Evolutionary conservation across 2,329 filamentous ascomycete species (phyloP).

Genomic region (Penicillium sp.): DNA sequence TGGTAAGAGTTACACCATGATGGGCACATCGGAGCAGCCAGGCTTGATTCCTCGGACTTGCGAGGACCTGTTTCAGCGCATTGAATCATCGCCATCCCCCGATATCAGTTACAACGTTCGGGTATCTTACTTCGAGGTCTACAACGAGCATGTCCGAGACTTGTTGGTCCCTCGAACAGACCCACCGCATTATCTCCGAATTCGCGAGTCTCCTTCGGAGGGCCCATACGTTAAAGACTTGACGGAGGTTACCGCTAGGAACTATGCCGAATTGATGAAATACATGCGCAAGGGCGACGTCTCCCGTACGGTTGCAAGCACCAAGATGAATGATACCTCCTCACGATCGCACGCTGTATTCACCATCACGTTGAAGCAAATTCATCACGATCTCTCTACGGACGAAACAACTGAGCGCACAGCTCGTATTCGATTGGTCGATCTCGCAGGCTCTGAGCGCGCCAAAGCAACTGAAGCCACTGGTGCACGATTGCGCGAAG

Average conservation of each 20-base stretch:
- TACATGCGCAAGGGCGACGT: slow-evolving; percentile 89
- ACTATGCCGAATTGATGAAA: slow-evolving; percentile 82
- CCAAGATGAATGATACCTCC: slow-evolving; percentile 99
- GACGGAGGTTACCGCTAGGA: slow-evolving; percentile 89
- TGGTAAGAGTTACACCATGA: slow-evolving; percentile 98
- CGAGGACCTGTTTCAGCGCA: slow-evolving; percentile 92
- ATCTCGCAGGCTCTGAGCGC: slow-evolving; percentile 91
- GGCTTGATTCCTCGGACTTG: slow-evolving; percentile 95
- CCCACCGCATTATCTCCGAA: slow-evolving; percentile 90
- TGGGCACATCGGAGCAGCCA: slow-evolving; percentile 84
- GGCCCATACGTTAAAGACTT: slow-evolving; percentile 97
- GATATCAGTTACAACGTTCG: slow-evolving; percentile 97
- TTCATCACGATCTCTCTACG: slow-evolving; percentile 95
- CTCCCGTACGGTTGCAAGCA: slow-evolving; percentile 87
- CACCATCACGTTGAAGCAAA: slow-evolving; percentile 97
- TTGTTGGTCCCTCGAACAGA: slow-evolving; percentile 81
- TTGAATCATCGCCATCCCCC: slow-evolving; percentile 81
- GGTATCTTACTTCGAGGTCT: slow-evolving; percentile 98
- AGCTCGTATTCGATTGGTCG: slow-evolving; percentile 91
- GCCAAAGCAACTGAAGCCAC: slow-evolving; percentile 96
- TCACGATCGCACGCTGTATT: slow-evolving; percentile 97
- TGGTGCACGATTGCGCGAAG: slow-evolving; percentile 86
- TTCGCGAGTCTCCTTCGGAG: slow-evolving; percentile 91
- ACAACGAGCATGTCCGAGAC: slow-evolving; percentile 98
- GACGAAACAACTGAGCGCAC: slow-evolving; percentile 96